phyloP scores from a whole-genome alignment of 2,329 filamentous ascomycete genomes.

The Microcyclospora pomicola region DNA sequence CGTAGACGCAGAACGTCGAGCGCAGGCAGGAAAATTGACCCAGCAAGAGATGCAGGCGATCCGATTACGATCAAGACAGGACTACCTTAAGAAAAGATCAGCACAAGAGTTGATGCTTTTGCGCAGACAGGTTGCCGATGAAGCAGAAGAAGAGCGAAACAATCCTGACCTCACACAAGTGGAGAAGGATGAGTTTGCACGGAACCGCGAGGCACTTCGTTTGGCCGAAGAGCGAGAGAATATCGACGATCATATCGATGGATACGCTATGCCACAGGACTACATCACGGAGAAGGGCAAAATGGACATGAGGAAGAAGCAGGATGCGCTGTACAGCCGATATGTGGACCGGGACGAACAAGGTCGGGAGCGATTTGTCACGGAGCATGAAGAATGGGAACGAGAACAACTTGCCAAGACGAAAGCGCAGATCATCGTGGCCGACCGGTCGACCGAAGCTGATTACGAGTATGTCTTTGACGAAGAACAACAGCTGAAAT shows the following conservation, averaged over 20 bases:
- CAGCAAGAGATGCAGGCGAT: constrained; percentile 65
- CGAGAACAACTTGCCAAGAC: constrained; percentile 76
- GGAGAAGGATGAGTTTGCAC: constrained; percentile 78
- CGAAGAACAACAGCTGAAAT: constrained; percentile 74
- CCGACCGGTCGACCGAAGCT: constrained; percentile 61
- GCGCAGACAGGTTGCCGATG: constrained; percentile 78
- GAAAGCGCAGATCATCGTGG: constrained; percentile 65
- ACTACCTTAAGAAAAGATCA: constrained; percentile 89
- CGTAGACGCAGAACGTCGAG: constrained; percentile 44
- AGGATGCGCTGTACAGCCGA: constrained; percentile 77
- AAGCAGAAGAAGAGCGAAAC: constrained; percentile 60
- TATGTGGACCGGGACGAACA: constrained; percentile 79
- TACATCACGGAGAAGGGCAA: constrained; percentile 91
- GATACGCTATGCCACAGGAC: constrained; percentile 85
- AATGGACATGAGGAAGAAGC: constrained; percentile 72
- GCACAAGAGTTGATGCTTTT: constrained; percentile 73
- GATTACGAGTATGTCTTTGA: constrained; percentile 93
- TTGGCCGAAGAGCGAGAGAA: constrained; percentile 57
- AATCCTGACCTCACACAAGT: constrained; percentile 60
- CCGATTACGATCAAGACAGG: constrained; percentile 70
- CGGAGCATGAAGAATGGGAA: constrained; percentile 95
- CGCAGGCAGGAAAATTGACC: constrained; percentile 49
- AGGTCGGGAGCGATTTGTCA: constrained; percentile 78
- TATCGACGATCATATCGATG: constrained; percentile 85
- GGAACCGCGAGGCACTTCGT: constrained; percentile 57